These are phyloP conservation scores for Dentipellis fragilis DNA, from an alignment of 768 basidiomycete species.

Conservation along the genomic window DNA sequence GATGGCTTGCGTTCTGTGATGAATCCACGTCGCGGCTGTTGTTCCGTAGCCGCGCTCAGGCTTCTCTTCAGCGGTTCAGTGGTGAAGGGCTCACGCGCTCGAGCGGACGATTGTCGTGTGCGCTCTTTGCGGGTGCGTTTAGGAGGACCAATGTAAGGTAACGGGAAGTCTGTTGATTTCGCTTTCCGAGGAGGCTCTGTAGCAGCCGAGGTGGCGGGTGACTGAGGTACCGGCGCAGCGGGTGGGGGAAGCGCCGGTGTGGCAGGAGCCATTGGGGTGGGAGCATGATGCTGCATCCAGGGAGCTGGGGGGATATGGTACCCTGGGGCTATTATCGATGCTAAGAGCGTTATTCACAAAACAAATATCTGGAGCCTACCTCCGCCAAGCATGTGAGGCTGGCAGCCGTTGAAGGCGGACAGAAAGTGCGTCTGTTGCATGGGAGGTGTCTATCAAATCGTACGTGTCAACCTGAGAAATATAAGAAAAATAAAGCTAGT, in stretches of 20 bases:
- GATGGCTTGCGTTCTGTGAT: too few relatives aligned
- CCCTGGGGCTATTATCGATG: too few relatives aligned
- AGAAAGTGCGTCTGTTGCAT: neutral
- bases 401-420: neutral
- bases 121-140: conserved; percentile 15
- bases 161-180: conserved; percentile 23
- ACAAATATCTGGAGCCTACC: too few relatives aligned
- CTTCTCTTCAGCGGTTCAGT: neutral
- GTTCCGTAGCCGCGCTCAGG: neutral
- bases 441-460: neutral
- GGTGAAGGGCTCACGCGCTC: neutral
- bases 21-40: neutral
- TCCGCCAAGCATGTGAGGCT: neutral
- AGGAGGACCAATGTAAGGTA: conserved; percentile 27
- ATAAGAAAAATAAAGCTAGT: neutral
- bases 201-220: neutral
- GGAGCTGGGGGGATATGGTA: too few relatives aligned
- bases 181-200: conserved; percentile 12
- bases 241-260: too few relatives aligned
- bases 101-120: conserved; percentile 24
- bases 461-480: neutral
- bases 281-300: too few relatives aligned
- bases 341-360: too few relatives aligned
- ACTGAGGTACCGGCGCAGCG: neutral
- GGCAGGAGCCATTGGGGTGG: too few relatives aligned